Conservation (phyloP, 345 rosid species). For the Sapria himalayana region DNA sequence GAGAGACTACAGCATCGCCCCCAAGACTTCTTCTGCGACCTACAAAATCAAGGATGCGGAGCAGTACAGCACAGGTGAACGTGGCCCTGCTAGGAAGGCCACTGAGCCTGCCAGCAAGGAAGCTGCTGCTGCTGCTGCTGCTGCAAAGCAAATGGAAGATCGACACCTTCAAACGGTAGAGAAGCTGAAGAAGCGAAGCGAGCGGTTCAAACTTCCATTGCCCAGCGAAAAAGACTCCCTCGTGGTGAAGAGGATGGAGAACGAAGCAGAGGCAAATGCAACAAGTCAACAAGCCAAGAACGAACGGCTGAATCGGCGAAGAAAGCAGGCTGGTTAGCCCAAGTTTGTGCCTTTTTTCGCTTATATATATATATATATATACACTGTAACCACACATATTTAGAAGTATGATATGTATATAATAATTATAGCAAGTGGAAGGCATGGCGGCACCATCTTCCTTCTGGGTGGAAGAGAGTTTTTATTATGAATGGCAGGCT, state of each 20-base stretch:
- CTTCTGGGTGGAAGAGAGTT: no score
- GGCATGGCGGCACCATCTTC: no score
- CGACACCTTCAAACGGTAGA: slow-evolving; percentile 76
- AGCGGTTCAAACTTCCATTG: slow-evolving; percentile 93
- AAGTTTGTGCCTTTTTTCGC: no score
- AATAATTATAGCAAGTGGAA: no score
- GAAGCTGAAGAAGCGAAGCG: slow-evolving; percentile 94
- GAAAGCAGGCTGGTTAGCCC: no score
- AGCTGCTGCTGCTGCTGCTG: slow-evolving; percentile 22
- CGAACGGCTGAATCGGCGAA: no score
- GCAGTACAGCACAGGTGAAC: slow-evolving; percentile 18
- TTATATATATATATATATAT: no score
- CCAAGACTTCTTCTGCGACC: slow-evolving; percentile 41
- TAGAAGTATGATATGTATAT: no score
- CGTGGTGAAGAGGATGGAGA: slow-evolving; percentile 42
- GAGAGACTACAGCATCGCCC: slow-evolving; percentile 36
- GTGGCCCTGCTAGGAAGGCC: slow-evolving; percentile 18
- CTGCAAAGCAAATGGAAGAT: slow-evolving; percentile 34
- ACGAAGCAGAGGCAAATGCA: slow-evolving; percentile 26
- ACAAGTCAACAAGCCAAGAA: no score
- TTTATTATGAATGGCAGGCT: no score
- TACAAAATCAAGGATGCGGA: slow-evolving; percentile 40
- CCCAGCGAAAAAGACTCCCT: slow-evolving; percentile 45
- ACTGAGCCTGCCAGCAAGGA: slow-evolving; percentile 27
- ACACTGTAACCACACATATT: no score